These are phyloP conservation scores for Periconia sp. DNA, from an alignment of 2,329 filamentous ascomycete genomes.

Conservation along the genomic window DNA sequence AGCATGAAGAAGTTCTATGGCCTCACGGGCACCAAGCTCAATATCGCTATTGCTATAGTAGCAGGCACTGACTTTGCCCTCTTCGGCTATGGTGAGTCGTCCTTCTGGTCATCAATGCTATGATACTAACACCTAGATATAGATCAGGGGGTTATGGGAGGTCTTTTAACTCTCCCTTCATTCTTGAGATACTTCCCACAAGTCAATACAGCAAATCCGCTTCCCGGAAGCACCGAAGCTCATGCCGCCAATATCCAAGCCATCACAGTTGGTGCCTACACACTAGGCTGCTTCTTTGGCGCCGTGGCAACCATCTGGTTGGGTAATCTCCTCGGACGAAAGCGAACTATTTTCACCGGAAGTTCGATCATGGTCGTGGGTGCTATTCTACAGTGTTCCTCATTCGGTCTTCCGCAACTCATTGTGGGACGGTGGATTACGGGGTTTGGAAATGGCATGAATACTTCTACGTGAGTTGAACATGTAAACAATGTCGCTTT, in stretches of 20 bases:
- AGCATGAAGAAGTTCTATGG: slow-evolving; percentile 62
- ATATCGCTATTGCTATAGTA: slow-evolving; percentile 71
- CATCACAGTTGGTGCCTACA: slow-evolving; percentile 47
- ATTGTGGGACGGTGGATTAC: slow-evolving; percentile 59
- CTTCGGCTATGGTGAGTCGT: slow-evolving; percentile 65
- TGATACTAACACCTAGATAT: slow-evolving; percentile 9
- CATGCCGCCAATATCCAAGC: slow-evolving; percentile 52
- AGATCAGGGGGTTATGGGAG: slow-evolving; percentile 62
- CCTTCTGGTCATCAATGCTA: not conserved
- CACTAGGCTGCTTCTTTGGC: slow-evolving; percentile 52
- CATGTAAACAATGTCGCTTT: not conserved
- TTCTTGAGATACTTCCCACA: slow-evolving; percentile 58
- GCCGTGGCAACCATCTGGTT: slow-evolving; percentile 53
- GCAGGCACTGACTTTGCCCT: slow-evolving; percentile 74
- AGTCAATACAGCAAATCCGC: slow-evolving; percentile 47
- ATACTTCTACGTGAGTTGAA: slow-evolving; percentile 28
- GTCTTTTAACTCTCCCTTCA: slow-evolving; percentile 69
- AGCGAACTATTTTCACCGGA: slow-evolving; percentile 65
- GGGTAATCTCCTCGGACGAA: slow-evolving; percentile 65
- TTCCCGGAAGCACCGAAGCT: slow-evolving; percentile 33
- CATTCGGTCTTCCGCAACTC: slow-evolving; percentile 53
- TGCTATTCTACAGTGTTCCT: slow-evolving; percentile 63
- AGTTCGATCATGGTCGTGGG: slow-evolving; percentile 64
- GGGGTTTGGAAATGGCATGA: slow-evolving; percentile 53
- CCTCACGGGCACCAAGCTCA: slow-evolving; percentile 68